These are phyloP conservation scores for Pseudotsuga menziesii DNA, from an alignment of 75 land plant species.

Conservation along the genomic window DNA sequence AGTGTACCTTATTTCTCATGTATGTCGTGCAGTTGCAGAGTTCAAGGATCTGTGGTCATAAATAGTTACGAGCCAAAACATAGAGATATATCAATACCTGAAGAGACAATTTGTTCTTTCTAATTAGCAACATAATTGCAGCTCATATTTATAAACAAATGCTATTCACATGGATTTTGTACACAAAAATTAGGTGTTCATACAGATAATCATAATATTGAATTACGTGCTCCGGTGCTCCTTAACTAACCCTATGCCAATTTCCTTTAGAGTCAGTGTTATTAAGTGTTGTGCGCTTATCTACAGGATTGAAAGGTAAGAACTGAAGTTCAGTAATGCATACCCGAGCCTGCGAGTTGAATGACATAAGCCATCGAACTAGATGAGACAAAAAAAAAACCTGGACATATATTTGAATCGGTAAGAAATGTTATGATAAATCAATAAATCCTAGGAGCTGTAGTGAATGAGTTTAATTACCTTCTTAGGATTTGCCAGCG, in stretches of 20 bases:
- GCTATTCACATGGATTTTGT: no score
- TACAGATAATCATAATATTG: no score
- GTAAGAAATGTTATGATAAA: no score
- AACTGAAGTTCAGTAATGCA: slow-evolving; percentile 70
- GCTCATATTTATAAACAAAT: no score
- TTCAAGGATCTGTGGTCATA: slow-evolving; percentile 42
- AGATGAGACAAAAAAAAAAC: neutral
- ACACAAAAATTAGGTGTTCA: no score
- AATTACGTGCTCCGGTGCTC: slow-evolving; percentile 79
- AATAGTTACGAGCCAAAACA: no score
- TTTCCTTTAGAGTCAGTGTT: slow-evolving; percentile 60
- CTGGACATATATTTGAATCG: no score
- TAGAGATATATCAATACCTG: no score
- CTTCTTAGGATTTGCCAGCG: slow-evolving; percentile 46
- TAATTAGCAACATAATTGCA: no score
- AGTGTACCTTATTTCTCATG: slow-evolving; percentile 31
- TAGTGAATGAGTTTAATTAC: neutral
- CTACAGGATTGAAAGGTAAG: slow-evolving; percentile 82
- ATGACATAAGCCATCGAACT: neutral
- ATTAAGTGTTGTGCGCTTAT: slow-evolving; percentile 85
- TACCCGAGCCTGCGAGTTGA: slow-evolving; percentile 57
- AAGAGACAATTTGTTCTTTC: no score
- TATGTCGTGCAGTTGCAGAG: slow-evolving; percentile 45
- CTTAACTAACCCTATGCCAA: slow-evolving; percentile 79
- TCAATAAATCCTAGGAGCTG: no score